phyloP scores from a whole-genome alignment of 768 basidiomycete species.

The Boletellus ananas region DNA sequence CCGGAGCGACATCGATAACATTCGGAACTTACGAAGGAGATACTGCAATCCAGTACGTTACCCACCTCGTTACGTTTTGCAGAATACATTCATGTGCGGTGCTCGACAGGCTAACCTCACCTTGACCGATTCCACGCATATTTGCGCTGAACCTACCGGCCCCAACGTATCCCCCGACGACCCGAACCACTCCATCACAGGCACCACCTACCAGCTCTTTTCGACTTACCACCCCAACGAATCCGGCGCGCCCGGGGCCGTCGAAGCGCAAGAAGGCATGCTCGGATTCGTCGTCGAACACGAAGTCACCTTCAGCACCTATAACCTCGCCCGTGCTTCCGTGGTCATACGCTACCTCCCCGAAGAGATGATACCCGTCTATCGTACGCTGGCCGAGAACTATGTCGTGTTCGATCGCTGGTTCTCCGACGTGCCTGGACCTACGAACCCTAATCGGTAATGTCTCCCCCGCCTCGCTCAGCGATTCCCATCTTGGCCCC shows the following conservation, averaged over 20 bases:
- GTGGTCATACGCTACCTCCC: slow-evolving; percentile 20
- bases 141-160: slow-evolving; percentile 18
- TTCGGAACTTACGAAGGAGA: slow-evolving; percentile 16
- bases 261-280: slow-evolving; percentile 13
- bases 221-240: slow-evolving; percentile 22
- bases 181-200: slow-evolving; percentile 24
- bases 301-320: slow-evolving; percentile 9
- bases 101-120: slow-evolving; percentile 12
- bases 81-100: no score
- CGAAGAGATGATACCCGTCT: slow-evolving; percentile 24
- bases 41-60: slow-evolving; percentile 24
- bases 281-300: slow-evolving; percentile 23
- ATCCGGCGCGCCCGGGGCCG: neutral
- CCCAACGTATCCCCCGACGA: slow-evolving; percentile 23
- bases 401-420: slow-evolving; percentile 22
- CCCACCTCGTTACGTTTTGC: no score
- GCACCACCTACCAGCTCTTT: slow-evolving; percentile 23
- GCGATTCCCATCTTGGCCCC: no score
- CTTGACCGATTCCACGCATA: slow-evolving; percentile 3
- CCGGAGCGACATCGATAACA: slow-evolving; percentile 20
- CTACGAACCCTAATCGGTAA: slow-evolving; percentile 27
- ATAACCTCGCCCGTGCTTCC: slow-evolving; percentile 13
- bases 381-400: slow-evolving; percentile 22
- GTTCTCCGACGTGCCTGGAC: slow-evolving; percentile 26
- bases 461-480: neutral